Base-by-base conservation (phyloP, 768 basidiomycete species). In the Tulasnella sp. region DNA sequence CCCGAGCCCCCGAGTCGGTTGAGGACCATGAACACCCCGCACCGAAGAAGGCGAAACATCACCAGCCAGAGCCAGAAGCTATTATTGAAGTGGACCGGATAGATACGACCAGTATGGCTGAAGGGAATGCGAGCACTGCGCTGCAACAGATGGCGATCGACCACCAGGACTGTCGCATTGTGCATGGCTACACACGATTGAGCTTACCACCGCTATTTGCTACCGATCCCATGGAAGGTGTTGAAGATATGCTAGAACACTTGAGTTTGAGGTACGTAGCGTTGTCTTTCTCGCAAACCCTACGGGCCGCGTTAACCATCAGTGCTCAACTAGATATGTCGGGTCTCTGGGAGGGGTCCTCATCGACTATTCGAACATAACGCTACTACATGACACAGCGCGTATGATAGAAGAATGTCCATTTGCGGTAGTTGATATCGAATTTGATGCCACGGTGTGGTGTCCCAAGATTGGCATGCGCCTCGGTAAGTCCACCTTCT, bases 381-480 rank as follows among this genome's bases (percentile, higher is more conserved):
- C 65, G 21, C 90, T 96, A 66, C 66, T 82, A 39, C 73, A 77
- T 56, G 70, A 75, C 40, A 80, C 74, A 21, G 87, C 84, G 6
- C 72, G 72, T 49, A 78, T 97, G 64, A 78, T 81, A 63, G 79
- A 75, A 25, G 93, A 93, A 63, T 92, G 85, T 67, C 93, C 93
- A 2, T 94, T 84, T 67, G 75, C 86, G 4, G 75, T 87, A 45
- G 85, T 81, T 62, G 73, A 76, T 35, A 75, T 92, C 35, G 72
- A 72, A 43, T 94, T 94, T 65, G 84, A 89, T 59, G 86, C 86
- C 17, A 83, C 84, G 4, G 74, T 94, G 4, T 97, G 93, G 93
- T 84, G 82, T 49, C 93, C 93, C 2, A 77, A 73, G 45, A 74
- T 91, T 39, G 86, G 88, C 42, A 83, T 86, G 77, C 80, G 77